Evolutionary conservation across 768 basidiomycete species (phyloP), one percentile per base, ranked within the genome.

Genomic region (Phaffia tasmanica): DNA sequence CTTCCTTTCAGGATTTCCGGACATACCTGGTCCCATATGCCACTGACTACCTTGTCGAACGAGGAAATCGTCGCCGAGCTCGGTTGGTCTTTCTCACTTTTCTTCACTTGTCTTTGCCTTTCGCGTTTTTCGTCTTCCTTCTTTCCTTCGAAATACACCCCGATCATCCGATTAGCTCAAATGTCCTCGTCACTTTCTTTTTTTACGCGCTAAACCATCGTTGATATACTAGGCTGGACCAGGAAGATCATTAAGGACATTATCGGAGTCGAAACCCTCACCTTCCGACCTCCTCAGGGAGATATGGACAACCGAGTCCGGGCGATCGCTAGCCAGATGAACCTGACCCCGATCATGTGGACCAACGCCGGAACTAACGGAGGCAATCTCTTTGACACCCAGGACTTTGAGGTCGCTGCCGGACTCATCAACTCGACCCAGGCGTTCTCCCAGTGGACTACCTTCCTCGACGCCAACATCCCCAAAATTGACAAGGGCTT

Each of bases 21-120:
- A 61, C 85, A 88, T 72, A 48, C 63, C 67, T 85, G 85, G 80
- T 80, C 57, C 53, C 48, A 54, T 49, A 29, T 79, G 85, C 64
- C 80, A 8, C 78, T 89, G 70, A 91, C 88, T 49, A 86, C 86
- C 0, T 77, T 86, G 65, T 85, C 88, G 53, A 95, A 83, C 71
- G 84, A 82, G 73, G 81, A 87, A 71, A 83, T 90, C 72, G 87
- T 93, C 66, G 89, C 89, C 53, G 89, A 92, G 75, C 79, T 94
- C 46, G 88, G 87, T 3, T 93, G 89, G 88, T n/a, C n/a, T n/a
- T n/a, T n/a, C n/a, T n/a, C n/a, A n/a, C n/a, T n/a, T n/a, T n/a
- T n/a, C n/a, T n/a, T n/a, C n/a, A n/a, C n/a, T n/a, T n/a, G n/a
- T n/a, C n/a, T n/a, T n/a, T n/a, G n/a, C n/a, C n/a, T n/a, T n/a